These are phyloP conservation scores for Magnusiomyces ingens DNA, from an alignment of 1,139 yeast species.

Conservation along the genomic window DNA sequence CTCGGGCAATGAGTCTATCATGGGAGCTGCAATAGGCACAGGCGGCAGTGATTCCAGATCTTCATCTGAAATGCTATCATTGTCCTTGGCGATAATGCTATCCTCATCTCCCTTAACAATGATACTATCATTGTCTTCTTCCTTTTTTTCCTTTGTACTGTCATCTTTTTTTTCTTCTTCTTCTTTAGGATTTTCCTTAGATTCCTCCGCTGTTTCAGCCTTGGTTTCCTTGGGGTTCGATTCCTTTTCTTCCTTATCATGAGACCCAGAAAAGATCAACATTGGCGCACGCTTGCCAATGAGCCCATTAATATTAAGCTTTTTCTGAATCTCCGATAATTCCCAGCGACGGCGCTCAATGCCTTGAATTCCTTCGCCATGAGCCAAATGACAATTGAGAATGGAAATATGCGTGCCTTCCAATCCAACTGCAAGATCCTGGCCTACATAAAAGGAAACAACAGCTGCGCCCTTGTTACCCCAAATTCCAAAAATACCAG, in stretches of 20 bases:
- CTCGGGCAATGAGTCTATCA: constrained; percentile 10
- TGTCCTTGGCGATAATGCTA: not conserved
- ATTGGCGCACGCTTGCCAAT: constrained; percentile 15
- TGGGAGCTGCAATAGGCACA: constrained; percentile 3
- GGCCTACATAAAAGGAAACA: constrained; percentile 31
- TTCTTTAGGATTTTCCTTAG: not conserved
- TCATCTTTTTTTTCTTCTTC: not conserved
- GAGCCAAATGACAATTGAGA: constrained; percentile 61
- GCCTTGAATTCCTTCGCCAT: constrained; percentile 54
- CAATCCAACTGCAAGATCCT: constrained; percentile 24
- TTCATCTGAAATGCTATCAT: too few relatives aligned
- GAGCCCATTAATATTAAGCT: constrained; percentile 25
- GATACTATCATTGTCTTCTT: not conserved
- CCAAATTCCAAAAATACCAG: constrained; percentile 51
- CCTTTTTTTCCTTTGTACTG: not conserved
- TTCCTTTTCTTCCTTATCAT: constrained; percentile 10
- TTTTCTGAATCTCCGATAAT: constrained; percentile 35
- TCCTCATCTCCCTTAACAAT: not conserved
- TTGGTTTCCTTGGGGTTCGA: constrained; percentile 2
- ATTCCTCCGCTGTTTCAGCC: not conserved
- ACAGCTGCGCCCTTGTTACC: constrained; percentile 55
- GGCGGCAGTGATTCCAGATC: not conserved
- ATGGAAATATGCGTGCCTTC: constrained; percentile 45
- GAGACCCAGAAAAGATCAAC: constrained; percentile 14
- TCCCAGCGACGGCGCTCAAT: constrained; percentile 40